Percentiles rank a stretch among this genome's conserved stretches.
These are phyloP conservation scores for Limonium bicolor DNA, from an alignment of 148 eudicot species.

Conservation along the genomic window DNA sequence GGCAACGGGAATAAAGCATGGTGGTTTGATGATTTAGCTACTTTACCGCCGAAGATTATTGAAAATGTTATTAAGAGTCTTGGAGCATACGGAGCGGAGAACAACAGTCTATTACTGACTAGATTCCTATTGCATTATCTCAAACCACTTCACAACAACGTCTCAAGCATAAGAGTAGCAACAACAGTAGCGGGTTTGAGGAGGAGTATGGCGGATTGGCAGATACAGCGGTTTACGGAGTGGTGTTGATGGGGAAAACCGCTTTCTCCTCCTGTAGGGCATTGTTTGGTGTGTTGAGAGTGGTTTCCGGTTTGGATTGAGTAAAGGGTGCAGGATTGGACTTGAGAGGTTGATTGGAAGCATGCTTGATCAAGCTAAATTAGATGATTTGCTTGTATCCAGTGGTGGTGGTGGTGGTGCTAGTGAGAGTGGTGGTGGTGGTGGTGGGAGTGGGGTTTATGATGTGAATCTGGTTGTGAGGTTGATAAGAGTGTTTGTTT, in stretches of 20 bases:
- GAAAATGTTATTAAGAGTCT: constrained; percentile 33
- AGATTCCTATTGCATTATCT: constrained; percentile 65
- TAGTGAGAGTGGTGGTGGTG: background rate
- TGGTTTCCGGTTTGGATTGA: constrained; percentile 36
- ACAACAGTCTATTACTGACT: constrained; percentile 47
- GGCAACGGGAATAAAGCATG: constrained; percentile 19
- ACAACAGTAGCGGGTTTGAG: constrained; percentile 2
- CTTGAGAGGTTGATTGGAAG: constrained; percentile 49
- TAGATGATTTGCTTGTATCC: constrained; percentile 57
- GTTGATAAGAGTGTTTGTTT: constrained; percentile 48
- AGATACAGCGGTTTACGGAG: constrained; percentile 54
- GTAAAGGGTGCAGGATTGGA: constrained; percentile 27
- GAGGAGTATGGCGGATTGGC: constrained; percentile 40
- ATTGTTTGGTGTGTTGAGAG: constrained; percentile 39
- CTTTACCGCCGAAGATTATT: constrained; percentile 38
- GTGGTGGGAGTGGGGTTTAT: constrained; percentile 30
- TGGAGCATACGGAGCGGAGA: constrained; percentile 46
- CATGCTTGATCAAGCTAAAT: constrained; percentile 45
- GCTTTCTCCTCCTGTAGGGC: constrained; percentile 62
- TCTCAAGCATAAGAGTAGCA: too few species aligned
- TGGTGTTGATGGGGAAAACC: constrained; percentile 29
- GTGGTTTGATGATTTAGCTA: constrained; percentile 72
- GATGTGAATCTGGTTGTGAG: constrained; percentile 72
- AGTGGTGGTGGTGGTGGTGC: background rate
- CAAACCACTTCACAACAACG: constrained; percentile 25